Evolutionary conservation across 176 grass and related monocot genomes (phyloP).

Genomic region (Chloris gayana): DNA sequence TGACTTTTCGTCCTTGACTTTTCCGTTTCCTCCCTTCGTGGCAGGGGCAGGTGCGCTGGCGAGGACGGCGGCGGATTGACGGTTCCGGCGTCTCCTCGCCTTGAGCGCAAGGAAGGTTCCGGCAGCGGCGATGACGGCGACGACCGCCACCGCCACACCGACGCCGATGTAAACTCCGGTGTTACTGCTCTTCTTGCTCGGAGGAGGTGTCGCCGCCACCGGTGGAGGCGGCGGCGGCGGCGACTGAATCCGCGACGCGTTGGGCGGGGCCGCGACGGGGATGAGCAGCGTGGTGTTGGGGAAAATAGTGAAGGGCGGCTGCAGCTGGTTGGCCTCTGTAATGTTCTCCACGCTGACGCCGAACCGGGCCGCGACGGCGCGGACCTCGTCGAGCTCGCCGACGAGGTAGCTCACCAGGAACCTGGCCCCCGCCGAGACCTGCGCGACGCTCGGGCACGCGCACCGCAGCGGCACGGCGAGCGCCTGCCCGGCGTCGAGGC

Average conservation of each 20-base stretch:
- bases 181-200: slow-evolving; percentile 27
- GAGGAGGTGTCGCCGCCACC: background rate
- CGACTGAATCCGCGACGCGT: slow-evolving; percentile 43
- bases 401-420: slow-evolving; percentile 71
- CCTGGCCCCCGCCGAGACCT: slow-evolving; percentile 35
- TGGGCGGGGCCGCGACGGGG: slow-evolving; percentile 45
- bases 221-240: slow-evolving; percentile 40
- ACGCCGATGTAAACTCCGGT: slow-evolving; percentile 48
- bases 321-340: slow-evolving; percentile 50
- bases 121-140: slow-evolving; percentile 10
- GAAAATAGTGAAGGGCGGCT: slow-evolving; percentile 16
- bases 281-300: slow-evolving; percentile 70
- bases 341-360: slow-evolving; percentile 31
- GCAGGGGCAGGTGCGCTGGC: background rate
- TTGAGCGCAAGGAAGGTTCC: slow-evolving; percentile 29
- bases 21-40: slow-evolving; percentile 11
- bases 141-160: slow-evolving; percentile 33
- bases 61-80: background rate
- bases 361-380: slow-evolving; percentile 39
- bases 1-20: background rate
- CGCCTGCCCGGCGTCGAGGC: background rate
- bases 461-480: slow-evolving; percentile 66
- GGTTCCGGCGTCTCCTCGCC: slow-evolving; percentile 1
- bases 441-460: slow-evolving; percentile 62
- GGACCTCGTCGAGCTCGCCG: slow-evolving; percentile 28